Evolutionary conservation across 2,329 filamentous ascomycete species (phyloP).

Genomic region (Aureobasidium melanogenum): DNA sequence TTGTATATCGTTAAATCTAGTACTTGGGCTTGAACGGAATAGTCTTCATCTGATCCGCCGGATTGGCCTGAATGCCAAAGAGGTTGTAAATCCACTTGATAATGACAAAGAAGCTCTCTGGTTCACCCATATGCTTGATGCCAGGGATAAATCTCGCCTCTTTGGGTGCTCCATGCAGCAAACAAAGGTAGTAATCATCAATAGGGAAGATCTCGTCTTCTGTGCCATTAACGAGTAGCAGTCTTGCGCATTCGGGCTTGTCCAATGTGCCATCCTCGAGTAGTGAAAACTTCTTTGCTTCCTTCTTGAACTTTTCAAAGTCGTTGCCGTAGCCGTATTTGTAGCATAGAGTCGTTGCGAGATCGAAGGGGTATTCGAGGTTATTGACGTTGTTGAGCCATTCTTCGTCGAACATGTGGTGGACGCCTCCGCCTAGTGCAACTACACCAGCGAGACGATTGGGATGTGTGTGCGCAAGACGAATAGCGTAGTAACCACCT

Average conservation of each 20-base stretch:
- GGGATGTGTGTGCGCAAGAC: conserved; percentile 49
- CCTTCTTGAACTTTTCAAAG: conserved; percentile 38
- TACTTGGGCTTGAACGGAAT: conserved; percentile 40
- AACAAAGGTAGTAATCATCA: conserved; percentile 49
- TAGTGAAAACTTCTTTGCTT: conserved; percentile 45
- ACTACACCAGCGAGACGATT: conserved; percentile 43
- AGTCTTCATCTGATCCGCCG: conserved; percentile 37
- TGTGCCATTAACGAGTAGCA: conserved; percentile 50
- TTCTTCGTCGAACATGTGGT: conserved; percentile 48
- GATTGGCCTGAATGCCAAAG: conserved; percentile 36
- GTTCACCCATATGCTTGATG: conserved; percentile 44
- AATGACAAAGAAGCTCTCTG: conserved; percentile 40
- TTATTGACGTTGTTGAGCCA: conserved; percentile 49
- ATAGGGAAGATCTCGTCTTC: conserved; percentile 55
- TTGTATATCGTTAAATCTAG: not conserved
- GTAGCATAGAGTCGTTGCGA: conserved; percentile 41
- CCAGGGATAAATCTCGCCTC: conserved; percentile 38
- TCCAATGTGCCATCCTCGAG: conserved; percentile 48
- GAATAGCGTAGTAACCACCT: conserved; percentile 50
- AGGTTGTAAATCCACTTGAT: conserved; percentile 41
- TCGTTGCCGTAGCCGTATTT: conserved; percentile 39
- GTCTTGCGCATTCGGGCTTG: conserved; percentile 36
- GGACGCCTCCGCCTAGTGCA: conserved; percentile 47
- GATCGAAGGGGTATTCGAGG: conserved; percentile 52
- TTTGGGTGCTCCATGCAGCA: conserved; percentile 46